Percentiles rank a stretch among this genome's conserved stretches.
phyloP scores from a whole-genome alignment of 108 stramenopile genomes.

The Conticribra guillardii region DNA sequence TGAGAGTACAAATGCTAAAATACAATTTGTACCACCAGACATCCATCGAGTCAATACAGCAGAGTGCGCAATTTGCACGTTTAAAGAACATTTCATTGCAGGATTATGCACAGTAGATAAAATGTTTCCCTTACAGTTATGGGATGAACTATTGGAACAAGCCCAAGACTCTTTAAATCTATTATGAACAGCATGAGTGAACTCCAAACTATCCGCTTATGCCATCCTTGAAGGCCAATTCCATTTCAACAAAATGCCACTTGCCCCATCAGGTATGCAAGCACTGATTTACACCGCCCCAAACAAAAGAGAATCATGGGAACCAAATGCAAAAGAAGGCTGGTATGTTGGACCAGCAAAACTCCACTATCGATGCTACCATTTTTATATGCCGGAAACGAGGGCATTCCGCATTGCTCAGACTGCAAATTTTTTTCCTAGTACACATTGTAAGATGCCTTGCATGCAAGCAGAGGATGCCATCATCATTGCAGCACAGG shows the following conservation, averaged over 20 bases:
- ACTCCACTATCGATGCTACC: constrained; percentile 19
- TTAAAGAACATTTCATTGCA: constrained; percentile 7
- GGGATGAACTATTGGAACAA: too few relatives aligned
- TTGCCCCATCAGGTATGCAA: constrained; percentile 4
- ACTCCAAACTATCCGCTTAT: constrained; percentile 47
- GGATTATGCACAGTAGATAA: constrained; percentile 21
- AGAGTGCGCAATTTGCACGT: constrained; percentile 15
- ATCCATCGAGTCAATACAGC: constrained; percentile 19
- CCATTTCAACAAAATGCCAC: too few relatives aligned
- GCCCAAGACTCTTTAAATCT: constrained; percentile 37
- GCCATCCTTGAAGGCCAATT: too few relatives aligned
- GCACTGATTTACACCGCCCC: constrained; percentile 17
- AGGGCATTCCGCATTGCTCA: too few relatives aligned
- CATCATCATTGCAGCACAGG: constrained; percentile 1
- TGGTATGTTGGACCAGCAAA: too few relatives aligned
- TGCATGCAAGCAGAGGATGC: background rate
- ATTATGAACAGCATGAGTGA: constrained; percentile 36
- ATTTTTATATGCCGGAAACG: background rate
- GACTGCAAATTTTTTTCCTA: constrained; percentile 20
- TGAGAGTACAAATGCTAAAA: background rate
- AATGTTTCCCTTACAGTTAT: constrained; percentile 39
- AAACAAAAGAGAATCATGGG: constrained; percentile 12
- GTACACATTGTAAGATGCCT: background rate
- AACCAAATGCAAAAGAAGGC: constrained; percentile 22
- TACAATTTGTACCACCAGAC: constrained; percentile 11